A percentile compares a stretch with the other conserved stretches of the same genome.
These are phyloP conservation scores for Septoria petroselini DNA, from an alignment of 2,329 filamentous ascomycete species.

Conservation along the genomic window DNA sequence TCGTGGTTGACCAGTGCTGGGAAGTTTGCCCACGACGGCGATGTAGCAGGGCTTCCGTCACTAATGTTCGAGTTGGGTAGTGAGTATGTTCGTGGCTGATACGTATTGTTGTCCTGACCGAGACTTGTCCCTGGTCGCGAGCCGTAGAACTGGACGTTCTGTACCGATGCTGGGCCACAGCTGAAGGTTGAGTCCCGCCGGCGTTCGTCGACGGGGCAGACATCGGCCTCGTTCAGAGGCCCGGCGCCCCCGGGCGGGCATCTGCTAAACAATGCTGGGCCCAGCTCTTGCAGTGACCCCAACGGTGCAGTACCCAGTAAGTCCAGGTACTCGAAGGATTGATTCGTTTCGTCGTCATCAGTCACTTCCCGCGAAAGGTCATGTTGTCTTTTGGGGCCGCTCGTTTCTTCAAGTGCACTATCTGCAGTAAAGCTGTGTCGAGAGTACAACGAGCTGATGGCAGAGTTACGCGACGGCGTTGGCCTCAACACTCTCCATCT, in stretches of 20 bases:
- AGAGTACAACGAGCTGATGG: constrained; percentile 18
- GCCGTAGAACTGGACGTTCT: constrained; percentile 30
- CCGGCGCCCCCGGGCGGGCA: neutral
- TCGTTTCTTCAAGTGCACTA: constrained; percentile 6
- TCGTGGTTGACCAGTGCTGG: neutral
- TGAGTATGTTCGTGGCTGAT: constrained; percentile 24
- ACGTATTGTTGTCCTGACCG: constrained; percentile 19
- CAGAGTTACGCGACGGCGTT: constrained; percentile 4
- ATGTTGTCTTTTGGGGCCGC: neutral
- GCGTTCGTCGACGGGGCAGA: neutral
- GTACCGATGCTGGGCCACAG: constrained; percentile 22
- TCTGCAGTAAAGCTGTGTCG: neutral
- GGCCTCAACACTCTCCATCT: neutral
- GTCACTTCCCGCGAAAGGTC: neutral
- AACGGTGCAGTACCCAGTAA: constrained; percentile 14
- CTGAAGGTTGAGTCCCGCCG: constrained; percentile 13
- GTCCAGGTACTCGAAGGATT: constrained; percentile 8
- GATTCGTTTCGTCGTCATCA: no score
- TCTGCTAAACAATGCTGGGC: constrained; percentile 14
- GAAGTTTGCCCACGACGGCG: constrained; percentile 10
- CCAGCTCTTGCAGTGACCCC: constrained; percentile 14
- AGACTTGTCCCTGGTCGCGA: constrained; percentile 22
- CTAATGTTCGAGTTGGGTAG: constrained; percentile 23
- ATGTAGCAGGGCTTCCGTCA: constrained; percentile 17
- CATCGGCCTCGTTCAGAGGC: neutral